Percentiles rank a stretch among this genome's conserved stretches.
phyloP scores from a whole-genome alignment of 2,329 filamentous ascomycete species.

The Thelonectria rubi region DNA sequence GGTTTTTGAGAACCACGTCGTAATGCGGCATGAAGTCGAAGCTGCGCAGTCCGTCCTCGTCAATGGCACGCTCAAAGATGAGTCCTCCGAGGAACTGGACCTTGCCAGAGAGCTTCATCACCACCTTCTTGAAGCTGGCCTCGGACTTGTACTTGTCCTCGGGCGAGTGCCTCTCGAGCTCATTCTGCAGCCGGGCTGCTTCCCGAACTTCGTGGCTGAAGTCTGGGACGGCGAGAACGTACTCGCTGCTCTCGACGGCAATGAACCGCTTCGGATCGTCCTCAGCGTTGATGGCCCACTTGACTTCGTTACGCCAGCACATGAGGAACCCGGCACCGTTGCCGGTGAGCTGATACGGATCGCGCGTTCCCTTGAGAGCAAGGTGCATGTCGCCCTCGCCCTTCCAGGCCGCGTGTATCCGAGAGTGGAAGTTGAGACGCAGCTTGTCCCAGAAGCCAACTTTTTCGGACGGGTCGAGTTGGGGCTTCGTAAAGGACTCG shows the following conservation, averaged over 20 bases:
- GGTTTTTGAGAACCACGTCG: conserved; percentile 85
- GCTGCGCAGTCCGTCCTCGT: conserved; percentile 72
- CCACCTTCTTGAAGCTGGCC: conserved; percentile 95
- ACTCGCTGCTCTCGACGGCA: conserved; percentile 94
- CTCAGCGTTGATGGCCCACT: conserved; percentile 83
- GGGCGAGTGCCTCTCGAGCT: conserved; percentile 67
- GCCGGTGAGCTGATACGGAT: conserved; percentile 92
- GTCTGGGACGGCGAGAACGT: conserved; percentile 92
- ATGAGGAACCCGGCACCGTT: conserved; percentile 95
- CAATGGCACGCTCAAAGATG: conserved; percentile 86
- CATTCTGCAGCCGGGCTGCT: conserved; percentile 58
- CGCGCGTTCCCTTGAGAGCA: conserved; percentile 87
- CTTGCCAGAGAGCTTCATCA: conserved; percentile 98
- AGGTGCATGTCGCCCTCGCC: conserved; percentile 96
- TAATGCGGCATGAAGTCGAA: conserved; percentile 95
- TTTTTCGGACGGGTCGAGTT: conserved; percentile 89
- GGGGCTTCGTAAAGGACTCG: conserved; percentile 96
- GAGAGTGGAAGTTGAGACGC: conserved; percentile 90
- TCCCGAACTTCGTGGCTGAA: conserved; percentile 87
- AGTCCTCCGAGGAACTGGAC: conserved; percentile 92
- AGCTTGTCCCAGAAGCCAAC: conserved; percentile 99
- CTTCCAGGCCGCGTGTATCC: conserved; percentile 89
- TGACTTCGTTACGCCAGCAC: conserved; percentile 97
- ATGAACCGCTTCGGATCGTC: conserved; percentile 93
- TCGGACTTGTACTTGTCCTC: conserved; percentile 74